Base-by-base conservation (phyloP, 1,139 yeast genomes). In the Pichia sp. region DNA sequence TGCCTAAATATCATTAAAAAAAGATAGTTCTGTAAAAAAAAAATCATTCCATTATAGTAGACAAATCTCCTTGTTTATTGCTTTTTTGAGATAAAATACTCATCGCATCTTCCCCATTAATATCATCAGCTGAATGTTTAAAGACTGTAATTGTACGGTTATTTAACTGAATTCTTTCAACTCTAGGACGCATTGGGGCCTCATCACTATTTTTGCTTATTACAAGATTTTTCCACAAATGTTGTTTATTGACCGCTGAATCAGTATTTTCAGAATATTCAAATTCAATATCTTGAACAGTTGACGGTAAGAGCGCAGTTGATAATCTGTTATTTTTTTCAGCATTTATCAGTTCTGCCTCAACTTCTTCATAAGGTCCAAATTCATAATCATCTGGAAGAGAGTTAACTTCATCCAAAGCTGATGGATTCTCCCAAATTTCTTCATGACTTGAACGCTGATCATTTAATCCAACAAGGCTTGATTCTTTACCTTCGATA, bases 321-420 rank as follows among this genome's bases (percentile, higher is more conserved):
- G 41, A 43, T 23, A 32, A 41, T 33, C 43, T 35, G n/a, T 25
- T 23, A 22, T 12, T 28, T 8, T 31, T 37, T n/a, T 12, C 22
- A 28, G 32, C 42, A 12, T 27, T 27, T 32, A 36, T 36, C n/a
- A 23, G 37, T 11, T 33, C 12, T n/a, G 26, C n/a, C 20, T 16
- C 12, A 25, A 24, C 10, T 6, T 34, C 26, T 20, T 39, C 37
- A 4, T 37, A 35, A 36, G 52, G 48, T 24, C 59, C 61, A 37
- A 23, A 45, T 6, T 45, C 45, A 36, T 42, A 60, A 41, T 61
- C 64, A 36, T 59, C 65, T 1, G 66, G 65, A 7, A 62, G 41
- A 29, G 46, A 50, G 36, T 62, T 62, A 33, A 61, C 52, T 43
- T 62, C 66, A 41, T 61, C 65, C n/a, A 62, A 40, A 2, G 43